Evolutionary conservation across 495 filamentous ascomycete species (phyloP), one percentile per base, ranked within the genome.

Genomic region (Glonium stellatum): DNA sequence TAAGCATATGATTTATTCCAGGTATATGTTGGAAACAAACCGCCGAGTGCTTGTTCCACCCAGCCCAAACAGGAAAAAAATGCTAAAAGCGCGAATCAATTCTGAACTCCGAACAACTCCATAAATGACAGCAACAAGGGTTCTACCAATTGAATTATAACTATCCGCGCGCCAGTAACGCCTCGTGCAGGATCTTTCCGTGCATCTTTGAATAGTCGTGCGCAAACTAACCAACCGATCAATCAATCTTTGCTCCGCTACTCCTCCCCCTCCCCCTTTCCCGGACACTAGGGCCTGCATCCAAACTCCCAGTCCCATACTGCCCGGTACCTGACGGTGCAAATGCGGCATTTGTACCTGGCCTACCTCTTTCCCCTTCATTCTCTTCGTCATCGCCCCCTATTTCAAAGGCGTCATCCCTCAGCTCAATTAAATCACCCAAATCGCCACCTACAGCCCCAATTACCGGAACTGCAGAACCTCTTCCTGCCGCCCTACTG

Each of bases 341-440:
- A 15, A 23, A 8, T 27, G 25, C 13, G 36, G 55, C 42, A 23
- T 44, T 39, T 36, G 31, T 64, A 57, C 31, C 57, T 51, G 35
- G 54, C 61, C 49, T 64, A 37, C 54, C 61, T 58, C 58, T 65
- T 62, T 44, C 63, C 56, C 51, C 49, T 31, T 21, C 52, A n/a
- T 37, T 39, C 13, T 19, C 36, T 15, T 44, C 67, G 36, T 64
- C 63, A 54, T 69, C 70, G 37, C 56, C 67, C 3, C 73, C 73
- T 67, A 76, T 69, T 61, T 76, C 73, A 66, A 76, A 76, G 49
- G 71, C 78, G 69, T 92, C 62, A 41, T 62, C 87, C 37, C 83
- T 80, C 55, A 97, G 74, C 73, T 97, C 92, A 67, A 97, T 97
- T 55, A 96, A 71, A 73, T 97, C 92, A 0, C 84, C 83, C 8